Evolutionary conservation across 768 basidiomycete species (phyloP).

Genomic region (Rhodotorula diobovata): DNA sequence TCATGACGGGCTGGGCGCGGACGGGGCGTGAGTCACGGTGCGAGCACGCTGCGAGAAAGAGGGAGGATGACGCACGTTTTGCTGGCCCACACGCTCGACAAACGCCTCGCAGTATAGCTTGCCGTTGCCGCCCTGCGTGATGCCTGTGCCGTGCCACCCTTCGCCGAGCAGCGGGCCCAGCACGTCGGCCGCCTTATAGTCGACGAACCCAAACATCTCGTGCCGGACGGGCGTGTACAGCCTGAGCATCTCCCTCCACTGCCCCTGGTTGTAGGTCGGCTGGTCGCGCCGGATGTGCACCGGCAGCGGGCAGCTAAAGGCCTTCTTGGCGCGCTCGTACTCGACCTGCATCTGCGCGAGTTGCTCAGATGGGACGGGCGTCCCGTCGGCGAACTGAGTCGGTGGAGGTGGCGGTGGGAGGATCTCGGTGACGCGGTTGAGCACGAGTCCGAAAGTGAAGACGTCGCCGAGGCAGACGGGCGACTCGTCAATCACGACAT

Average conservation of each 20-base stretch:
- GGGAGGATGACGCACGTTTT: constrained; percentile 22
- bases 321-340: constrained; percentile 65
- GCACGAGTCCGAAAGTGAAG: constrained; percentile 71
- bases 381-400: constrained; percentile 1
- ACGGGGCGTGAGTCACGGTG: too few species aligned
- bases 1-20: constrained; percentile 63
- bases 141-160: constrained; percentile 63
- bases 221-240: constrained; percentile 63
- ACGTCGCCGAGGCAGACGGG: constrained; percentile 78
- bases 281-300: constrained; percentile 15
- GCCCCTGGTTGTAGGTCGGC: constrained; percentile 50
- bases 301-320: constrained; percentile 15
- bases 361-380: constrained; percentile 37
- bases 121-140: constrained; percentile 58
- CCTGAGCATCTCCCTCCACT: constrained; percentile 63
- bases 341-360: constrained; percentile 53
- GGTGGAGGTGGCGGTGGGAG: constrained; percentile 49
- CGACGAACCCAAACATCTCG: constrained; percentile 75
- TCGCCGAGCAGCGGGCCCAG: constrained; percentile 80
- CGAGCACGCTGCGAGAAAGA: neutral
- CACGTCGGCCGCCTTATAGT: constrained; percentile 73
- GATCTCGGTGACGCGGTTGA: constrained; percentile 74
- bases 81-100: constrained; percentile 23
- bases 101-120: constrained; percentile 47
- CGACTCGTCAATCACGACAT: constrained; percentile 29